A percentile compares a stretch with the other conserved stretches of the same genome.
Conservation (phyloP, 2,329 filamentous ascomycete species). For the Trichoderma sp. region DNA sequence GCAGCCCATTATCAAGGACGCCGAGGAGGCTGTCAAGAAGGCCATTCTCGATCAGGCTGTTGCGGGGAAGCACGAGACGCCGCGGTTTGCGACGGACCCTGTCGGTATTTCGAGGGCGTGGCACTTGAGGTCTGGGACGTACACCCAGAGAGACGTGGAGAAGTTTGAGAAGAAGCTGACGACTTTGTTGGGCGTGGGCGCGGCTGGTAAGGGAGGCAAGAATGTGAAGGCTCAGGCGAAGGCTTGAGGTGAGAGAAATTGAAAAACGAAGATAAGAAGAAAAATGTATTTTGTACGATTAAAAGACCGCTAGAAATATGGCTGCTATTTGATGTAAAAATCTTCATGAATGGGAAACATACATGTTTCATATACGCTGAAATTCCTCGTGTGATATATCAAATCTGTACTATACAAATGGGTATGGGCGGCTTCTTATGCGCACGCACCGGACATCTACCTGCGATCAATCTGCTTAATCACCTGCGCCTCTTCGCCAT, state of each 20-base stretch:
- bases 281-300: conserved; percentile 7
- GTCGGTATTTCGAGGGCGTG: conserved; percentile 35
- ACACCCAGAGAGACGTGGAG: conserved; percentile 33
- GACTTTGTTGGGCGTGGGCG: conserved; percentile 27
- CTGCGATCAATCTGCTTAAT: conserved; percentile 40
- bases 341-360: conserved; percentile 20
- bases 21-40: conserved; percentile 35
- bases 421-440: neutral
- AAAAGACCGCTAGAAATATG: neutral
- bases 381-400: conserved; percentile 21
- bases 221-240: conserved; percentile 26
- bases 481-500: conserved; percentile 48
- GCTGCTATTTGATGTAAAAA: neutral
- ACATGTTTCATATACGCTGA: neutral
- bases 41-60: conserved; percentile 35
- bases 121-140: conserved; percentile 40
- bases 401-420: neutral
- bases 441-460: neutral
- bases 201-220: conserved; percentile 17
- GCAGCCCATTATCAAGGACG: conserved; percentile 31
- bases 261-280: too few species aligned
- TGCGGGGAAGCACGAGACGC: conserved; percentile 37
- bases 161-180: conserved; percentile 41
- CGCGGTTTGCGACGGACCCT: conserved; percentile 34
- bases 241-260: conserved; percentile 21